Evolutionary conservation across 441 rosid species (phyloP).

Genomic region (Raphanus hybrid): DNA sequence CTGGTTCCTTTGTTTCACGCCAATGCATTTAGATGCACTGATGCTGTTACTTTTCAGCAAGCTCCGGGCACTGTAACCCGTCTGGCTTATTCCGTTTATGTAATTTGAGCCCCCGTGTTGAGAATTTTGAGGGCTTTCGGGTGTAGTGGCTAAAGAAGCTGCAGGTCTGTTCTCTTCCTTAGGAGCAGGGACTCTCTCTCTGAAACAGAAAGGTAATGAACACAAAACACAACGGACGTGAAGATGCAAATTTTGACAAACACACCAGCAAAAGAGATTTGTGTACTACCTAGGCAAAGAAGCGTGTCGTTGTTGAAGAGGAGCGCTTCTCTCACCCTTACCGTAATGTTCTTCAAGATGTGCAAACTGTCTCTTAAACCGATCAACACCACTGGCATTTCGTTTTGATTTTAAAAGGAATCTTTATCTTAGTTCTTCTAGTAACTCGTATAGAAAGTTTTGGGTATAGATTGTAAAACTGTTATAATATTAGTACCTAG

Average conservation of each 20-base stretch:
- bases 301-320: conserved; percentile 79
- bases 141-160: conserved; percentile 55
- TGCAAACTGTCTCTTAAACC: conserved; percentile 90
- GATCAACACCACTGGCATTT: conserved; percentile 83
- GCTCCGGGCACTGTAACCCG: conserved; percentile 55
- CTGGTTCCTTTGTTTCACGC: conserved; percentile 50
- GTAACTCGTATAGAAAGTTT: background rate
- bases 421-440: background rate
- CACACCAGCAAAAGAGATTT: background rate
- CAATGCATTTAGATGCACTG: conserved; percentile 81
- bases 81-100: conserved; percentile 44
- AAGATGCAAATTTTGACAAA: background rate
- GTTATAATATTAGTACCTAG: conserved; percentile 59
- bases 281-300: conserved; percentile 94
- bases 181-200: conserved; percentile 73
- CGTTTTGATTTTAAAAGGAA: no score
- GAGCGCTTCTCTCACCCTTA: conserved; percentile 63
- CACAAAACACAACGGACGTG: conserved; percentile 2
- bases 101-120: conserved; percentile 48
- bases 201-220: conserved; percentile 35
- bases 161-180: conserved; percentile 53
- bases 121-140: conserved; percentile 52
- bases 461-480: background rate
- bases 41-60: conserved; percentile 83
- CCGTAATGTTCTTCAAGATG: conserved; percentile 84